A percentile compares a stretch with the other conserved stretches of the same genome.
phyloP scores from a whole-genome alignment of 2,329 filamentous ascomycete species.

The Sporothrix phasma region DNA sequence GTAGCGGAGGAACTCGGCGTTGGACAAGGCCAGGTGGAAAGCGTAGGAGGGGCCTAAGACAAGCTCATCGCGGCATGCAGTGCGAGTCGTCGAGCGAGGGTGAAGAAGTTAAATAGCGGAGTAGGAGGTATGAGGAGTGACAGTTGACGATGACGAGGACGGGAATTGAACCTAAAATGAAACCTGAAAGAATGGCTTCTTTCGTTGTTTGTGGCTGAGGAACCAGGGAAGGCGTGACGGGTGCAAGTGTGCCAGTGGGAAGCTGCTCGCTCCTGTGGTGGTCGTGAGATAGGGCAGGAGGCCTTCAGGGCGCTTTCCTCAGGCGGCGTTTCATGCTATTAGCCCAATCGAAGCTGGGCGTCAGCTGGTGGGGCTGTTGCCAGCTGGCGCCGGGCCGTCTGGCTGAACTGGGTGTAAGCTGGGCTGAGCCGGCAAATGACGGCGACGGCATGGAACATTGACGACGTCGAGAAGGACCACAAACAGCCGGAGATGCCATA shows the following conservation, averaged over 20 bases:
- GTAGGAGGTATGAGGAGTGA: not conserved
- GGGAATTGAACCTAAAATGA: not conserved
- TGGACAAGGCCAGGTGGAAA: not conserved
- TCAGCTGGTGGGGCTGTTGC: constrained; percentile 2
- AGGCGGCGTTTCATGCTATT: constrained; percentile 6
- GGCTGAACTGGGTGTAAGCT: not conserved
- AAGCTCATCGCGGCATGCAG: not conserved
- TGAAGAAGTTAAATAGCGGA: not conserved
- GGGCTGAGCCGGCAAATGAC: not conserved
- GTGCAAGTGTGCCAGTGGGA: not conserved
- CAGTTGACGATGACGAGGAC: not conserved
- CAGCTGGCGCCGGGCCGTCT: constrained; percentile 8
- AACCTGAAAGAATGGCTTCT: not conserved
- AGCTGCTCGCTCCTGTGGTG: not conserved
- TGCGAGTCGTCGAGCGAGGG: not conserved
- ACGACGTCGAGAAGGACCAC: too few relatives aligned
- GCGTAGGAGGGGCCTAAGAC: not conserved
- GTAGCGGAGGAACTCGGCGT: not conserved
- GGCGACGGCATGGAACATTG: too few relatives aligned
- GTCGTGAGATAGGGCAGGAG: not conserved
- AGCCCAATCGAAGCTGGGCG: not conserved
- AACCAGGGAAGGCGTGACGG: constrained; percentile 4
- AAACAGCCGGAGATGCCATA: not conserved
- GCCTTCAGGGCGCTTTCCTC: not conserved
- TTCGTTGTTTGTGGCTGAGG: not conserved